phyloP scores from a whole-genome alignment of 164 flowering plant genomes.

The Berberis vulgaris region DNA sequence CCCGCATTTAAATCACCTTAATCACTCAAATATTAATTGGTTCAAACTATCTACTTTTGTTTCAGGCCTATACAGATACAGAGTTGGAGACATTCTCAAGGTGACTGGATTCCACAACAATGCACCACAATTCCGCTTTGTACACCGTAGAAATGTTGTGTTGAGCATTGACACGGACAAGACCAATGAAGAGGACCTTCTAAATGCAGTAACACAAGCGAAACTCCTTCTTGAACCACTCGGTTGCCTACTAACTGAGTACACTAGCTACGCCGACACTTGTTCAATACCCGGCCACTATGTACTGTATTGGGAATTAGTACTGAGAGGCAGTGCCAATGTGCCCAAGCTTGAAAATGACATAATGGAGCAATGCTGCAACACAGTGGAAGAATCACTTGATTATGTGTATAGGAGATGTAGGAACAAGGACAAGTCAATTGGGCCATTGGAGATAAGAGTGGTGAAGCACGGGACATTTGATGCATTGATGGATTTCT shows the following conservation, averaged over 20 bases:
- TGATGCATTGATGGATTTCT: constrained; percentile 62
- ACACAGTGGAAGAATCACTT: constrained; percentile 45
- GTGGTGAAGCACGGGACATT: constrained; percentile 52
- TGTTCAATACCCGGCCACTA: constrained; percentile 63
- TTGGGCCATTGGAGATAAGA: constrained; percentile 64
- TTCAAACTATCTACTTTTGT: background rate
- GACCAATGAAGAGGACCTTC: constrained; percentile 59
- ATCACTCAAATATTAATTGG: too few relatives aligned
- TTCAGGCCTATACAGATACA: constrained; percentile 55
- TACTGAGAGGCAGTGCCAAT: constrained; percentile 5
- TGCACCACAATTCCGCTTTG: constrained; percentile 57
- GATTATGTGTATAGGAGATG: constrained; percentile 63
- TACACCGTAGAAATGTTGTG: constrained; percentile 53
- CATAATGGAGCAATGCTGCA: constrained; percentile 46
- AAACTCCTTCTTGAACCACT: constrained; percentile 30
- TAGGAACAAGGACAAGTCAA: constrained; percentile 46
- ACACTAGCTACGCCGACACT: constrained; percentile 58
- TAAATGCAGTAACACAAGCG: constrained; percentile 44
- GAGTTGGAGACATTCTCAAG: constrained; percentile 56
- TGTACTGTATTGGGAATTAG: constrained; percentile 57
- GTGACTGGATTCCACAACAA: constrained; percentile 68
- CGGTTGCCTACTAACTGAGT: constrained; percentile 40
- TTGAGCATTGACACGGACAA: constrained; percentile 63
- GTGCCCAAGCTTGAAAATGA: constrained; percentile 22
- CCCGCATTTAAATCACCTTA: too few relatives aligned